A percentile compares a stretch with the other conserved stretches of the same genome.
Conservation (phyloP, 1,139 yeast genomes). For the Debaryomycetaceae sp. region DNA sequence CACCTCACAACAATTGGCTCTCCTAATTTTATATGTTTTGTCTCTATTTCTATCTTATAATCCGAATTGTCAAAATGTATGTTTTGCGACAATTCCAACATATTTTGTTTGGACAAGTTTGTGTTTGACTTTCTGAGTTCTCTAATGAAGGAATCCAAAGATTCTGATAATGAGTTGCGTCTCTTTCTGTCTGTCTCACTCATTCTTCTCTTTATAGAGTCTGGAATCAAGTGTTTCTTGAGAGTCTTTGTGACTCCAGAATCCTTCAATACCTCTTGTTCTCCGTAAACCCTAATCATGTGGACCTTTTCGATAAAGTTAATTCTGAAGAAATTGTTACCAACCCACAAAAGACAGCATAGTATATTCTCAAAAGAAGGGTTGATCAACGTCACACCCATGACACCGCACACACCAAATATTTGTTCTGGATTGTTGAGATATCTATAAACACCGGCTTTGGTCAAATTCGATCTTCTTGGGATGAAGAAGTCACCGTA, state of each 20-base stretch:
- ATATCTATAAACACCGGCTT: constrained; percentile 82
- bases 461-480: constrained; percentile 53
- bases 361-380: constrained; percentile 55
- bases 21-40: constrained; percentile 40
- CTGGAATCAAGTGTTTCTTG: constrained; percentile 48
- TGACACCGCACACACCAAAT: constrained; percentile 77
- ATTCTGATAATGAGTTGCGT: constrained; percentile 28
- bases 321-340: constrained; percentile 63
- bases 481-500: constrained; percentile 85
- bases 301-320: constrained; percentile 78
- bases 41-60: constrained; percentile 25
- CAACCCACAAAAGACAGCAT: constrained; percentile 66
- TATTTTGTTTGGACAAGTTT: constrained; percentile 34
- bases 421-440: constrained; percentile 83
- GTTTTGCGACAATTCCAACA: constrained; percentile 40
- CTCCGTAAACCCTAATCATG: constrained; percentile 77
- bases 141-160: constrained; percentile 39
- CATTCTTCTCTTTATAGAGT: constrained; percentile 33
- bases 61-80: constrained; percentile 39
- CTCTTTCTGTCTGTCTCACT: constrained; percentile 19
- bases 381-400: constrained; percentile 71
- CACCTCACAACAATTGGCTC: constrained; percentile 55
- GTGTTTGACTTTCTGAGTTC: constrained; percentile 35
- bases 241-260: constrained; percentile 69
- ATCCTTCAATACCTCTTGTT: constrained; percentile 53